Evolutionary conservation across 2,329 filamentous ascomycete species (phyloP).

Genomic region (Trichophyton simii): DNA sequence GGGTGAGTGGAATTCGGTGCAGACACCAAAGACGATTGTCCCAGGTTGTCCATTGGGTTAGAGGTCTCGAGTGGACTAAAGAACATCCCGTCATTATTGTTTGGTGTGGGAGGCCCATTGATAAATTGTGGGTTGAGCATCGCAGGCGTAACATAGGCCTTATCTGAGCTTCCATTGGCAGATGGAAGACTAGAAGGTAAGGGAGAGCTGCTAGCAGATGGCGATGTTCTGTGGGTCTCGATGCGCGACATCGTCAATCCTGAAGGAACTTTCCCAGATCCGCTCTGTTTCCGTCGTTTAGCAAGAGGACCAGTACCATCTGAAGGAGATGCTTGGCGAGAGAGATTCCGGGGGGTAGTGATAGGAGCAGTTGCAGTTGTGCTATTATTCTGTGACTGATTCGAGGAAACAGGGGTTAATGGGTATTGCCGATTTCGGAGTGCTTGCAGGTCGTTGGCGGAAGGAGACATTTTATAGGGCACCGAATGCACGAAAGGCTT

Average conservation of each 20-base stretch:
- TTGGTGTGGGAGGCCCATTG: constrained; percentile 54
- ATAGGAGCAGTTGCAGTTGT: constrained; percentile 33
- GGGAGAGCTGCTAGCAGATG: constrained; percentile 29
- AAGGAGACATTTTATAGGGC: constrained; percentile 46
- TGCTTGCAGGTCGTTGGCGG: constrained; percentile 50
- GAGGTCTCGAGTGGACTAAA: constrained; percentile 47
- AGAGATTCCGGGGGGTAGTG: constrained; percentile 50
- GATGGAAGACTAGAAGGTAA: constrained; percentile 30
- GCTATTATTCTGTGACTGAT: constrained; percentile 25
- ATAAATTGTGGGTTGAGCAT: constrained; percentile 38
- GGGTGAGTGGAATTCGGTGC: constrained; percentile 59
- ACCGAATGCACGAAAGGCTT: constrained; percentile 25
- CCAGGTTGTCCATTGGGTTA: constrained; percentile 53
- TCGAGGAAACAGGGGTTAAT: constrained; percentile 28
- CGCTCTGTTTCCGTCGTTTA: constrained; percentile 74
- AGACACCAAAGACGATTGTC: constrained; percentile 55
- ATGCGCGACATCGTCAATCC: constrained; percentile 71
- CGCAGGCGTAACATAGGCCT: constrained; percentile 35
- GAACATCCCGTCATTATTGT: constrained; percentile 47
- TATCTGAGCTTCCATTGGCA: constrained; percentile 30
- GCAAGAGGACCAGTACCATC: constrained; percentile 51
- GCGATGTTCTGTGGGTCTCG: constrained; percentile 43
- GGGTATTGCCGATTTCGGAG: constrained; percentile 42
- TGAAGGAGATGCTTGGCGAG: constrained; percentile 60
- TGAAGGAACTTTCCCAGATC: constrained; percentile 55